phyloP scores from a whole-genome alignment of 2,329 filamentous ascomycete genomes.

The Trichoderma breve region DNA sequence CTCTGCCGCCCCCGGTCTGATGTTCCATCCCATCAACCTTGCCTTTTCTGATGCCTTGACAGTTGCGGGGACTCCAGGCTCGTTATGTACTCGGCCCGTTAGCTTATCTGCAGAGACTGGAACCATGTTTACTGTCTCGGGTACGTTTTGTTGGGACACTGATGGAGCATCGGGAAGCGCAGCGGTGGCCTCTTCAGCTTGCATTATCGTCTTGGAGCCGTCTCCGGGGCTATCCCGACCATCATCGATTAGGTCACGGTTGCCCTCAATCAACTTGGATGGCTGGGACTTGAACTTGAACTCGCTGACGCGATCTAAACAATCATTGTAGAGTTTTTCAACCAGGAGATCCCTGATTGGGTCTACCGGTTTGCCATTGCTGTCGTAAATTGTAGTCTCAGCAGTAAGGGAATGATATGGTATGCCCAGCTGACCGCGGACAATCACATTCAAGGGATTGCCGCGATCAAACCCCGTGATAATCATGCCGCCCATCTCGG shows the following conservation, averaged over 20 bases:
- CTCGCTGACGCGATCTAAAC: constrained; percentile 84
- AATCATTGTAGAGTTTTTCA: constrained; percentile 92
- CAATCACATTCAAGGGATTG: constrained; percentile 87
- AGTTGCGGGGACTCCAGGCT: constrained; percentile 66
- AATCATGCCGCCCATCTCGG: constrained; percentile 97
- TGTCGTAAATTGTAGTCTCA: constrained; percentile 88
- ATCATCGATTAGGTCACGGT: constrained; percentile 75
- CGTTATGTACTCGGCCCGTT: constrained; percentile 70
- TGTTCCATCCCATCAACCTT: constrained; percentile 75
- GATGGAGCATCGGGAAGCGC: constrained; percentile 55
- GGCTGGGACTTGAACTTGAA: constrained; percentile 78
- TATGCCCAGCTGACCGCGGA: constrained; percentile 85
- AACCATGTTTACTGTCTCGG: constrained; percentile 55
- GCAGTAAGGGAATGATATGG: constrained; percentile 77
- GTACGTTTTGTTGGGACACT: constrained; percentile 54
- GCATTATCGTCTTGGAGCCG: constrained; percentile 65
- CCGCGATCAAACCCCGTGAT: constrained; percentile 95
- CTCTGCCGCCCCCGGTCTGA: constrained; percentile 62
- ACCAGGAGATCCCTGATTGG: constrained; percentile 75
- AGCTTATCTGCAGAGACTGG: constrained; percentile 65
- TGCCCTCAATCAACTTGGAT: constrained; percentile 73
- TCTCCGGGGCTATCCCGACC: constrained; percentile 75
- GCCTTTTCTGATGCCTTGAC: constrained; percentile 75
- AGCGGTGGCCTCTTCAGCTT: constrained; percentile 68
- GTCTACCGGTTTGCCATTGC: constrained; percentile 74